phyloP scores from a whole-genome alignment of 2,329 filamentous ascomycete genomes.

The Mollisiaceae sp. region DNA sequence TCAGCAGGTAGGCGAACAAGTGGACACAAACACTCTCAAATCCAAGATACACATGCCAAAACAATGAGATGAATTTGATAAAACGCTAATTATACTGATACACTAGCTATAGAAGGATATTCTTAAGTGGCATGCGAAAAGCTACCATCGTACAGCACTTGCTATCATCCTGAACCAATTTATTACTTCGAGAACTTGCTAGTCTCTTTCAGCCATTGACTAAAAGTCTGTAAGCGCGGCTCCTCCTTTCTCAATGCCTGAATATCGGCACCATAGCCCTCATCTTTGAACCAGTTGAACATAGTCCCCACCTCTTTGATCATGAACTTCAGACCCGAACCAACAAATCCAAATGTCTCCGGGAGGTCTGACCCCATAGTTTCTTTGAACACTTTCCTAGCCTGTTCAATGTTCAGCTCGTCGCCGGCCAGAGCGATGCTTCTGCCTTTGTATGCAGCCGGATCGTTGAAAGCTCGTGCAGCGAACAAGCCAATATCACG shows the following conservation, averaged over 20 bases:
- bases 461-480: constrained; percentile 49
- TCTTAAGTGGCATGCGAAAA: no score
- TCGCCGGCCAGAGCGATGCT: constrained; percentile 52
- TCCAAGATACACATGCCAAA: no score
- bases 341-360: constrained; percentile 38
- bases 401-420: constrained; percentile 47
- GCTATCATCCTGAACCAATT: no score
- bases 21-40: no score
- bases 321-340: constrained; percentile 31
- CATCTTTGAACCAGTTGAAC: constrained; percentile 40
- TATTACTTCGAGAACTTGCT: constrained; percentile 14
- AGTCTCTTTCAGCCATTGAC: constrained; percentile 23
- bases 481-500: constrained; percentile 53
- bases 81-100: neutral
- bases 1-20: no score
- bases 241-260: constrained; percentile 47
- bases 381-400: constrained; percentile 41
- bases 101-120: neutral
- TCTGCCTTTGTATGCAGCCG: constrained; percentile 45
- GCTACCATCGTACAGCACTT: no score
- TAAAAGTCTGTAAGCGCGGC: constrained; percentile 35
- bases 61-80: no score
- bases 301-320: constrained; percentile 39
- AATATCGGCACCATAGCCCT: constrained; percentile 44
- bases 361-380: constrained; percentile 38